phyloP scores from a whole-genome alignment of 768 basidiomycete species.

The Serpula lacrymans region DNA sequence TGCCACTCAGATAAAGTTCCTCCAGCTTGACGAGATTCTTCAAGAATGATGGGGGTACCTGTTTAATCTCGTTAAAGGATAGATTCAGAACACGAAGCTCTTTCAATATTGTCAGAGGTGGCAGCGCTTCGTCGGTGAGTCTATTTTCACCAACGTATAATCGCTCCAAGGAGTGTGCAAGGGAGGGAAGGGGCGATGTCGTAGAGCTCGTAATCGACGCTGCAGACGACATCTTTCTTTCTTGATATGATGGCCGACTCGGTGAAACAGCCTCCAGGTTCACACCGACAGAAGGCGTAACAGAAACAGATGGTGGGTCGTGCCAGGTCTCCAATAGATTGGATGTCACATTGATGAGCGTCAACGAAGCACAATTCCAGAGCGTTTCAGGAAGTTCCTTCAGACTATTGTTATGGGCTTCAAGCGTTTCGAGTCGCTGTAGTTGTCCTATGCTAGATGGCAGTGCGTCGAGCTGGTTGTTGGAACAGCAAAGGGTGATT shows the following conservation, averaged over 20 bases:
- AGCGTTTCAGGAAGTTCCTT: constrained; percentile 68
- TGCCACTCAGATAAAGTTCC: constrained; percentile 93
- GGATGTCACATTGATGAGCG: constrained; percentile 79
- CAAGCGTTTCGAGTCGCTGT: constrained; percentile 69
- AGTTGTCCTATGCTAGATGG: constrained; percentile 76
- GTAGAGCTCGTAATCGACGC: constrained; percentile 26
- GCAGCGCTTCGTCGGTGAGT: constrained; percentile 75
- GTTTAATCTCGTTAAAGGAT: constrained; percentile 92
- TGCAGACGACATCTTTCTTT: constrained; percentile 42
- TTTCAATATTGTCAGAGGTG: constrained; percentile 68
- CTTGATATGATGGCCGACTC: constrained; percentile 29
- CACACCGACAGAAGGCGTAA: constrained; percentile 17
- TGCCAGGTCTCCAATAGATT: constrained; percentile 78
- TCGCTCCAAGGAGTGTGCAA: constrained; percentile 68
- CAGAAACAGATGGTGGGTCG: constrained; percentile 48
- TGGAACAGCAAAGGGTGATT: constrained; percentile 77
- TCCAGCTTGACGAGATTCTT: constrained; percentile 65
- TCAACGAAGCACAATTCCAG: constrained; percentile 80
- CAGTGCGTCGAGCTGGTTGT: constrained; percentile 78
- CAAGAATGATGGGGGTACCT: constrained; percentile 78
- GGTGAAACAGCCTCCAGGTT: constrained; percentile 20
- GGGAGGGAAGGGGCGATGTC: constrained; percentile 41
- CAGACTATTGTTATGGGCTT: constrained; percentile 90
- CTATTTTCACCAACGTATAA: constrained; percentile 91
- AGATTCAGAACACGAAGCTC: constrained; percentile 83